A percentile compares a stretch with the other conserved stretches of the same genome.
Evolutionary conservation across 2,329 filamentous ascomycete genomes (phyloP).

Genomic region (Keithomyces neogunnii): DNA sequence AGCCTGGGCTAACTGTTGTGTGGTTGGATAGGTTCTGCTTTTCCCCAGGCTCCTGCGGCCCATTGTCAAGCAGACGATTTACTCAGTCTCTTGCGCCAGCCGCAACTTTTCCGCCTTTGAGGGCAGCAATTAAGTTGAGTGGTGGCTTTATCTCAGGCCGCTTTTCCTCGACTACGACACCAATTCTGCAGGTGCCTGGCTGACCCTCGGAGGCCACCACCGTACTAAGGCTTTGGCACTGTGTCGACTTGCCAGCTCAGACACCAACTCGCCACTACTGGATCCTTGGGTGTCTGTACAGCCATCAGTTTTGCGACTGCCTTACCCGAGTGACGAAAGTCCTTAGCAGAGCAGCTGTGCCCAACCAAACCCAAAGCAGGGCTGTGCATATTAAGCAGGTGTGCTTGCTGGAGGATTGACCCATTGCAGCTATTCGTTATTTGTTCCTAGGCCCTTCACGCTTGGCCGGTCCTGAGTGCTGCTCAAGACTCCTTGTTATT

Average conservation of each 20-base stretch:
- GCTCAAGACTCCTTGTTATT: slow-evolving; percentile 10
- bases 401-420: slow-evolving; percentile 17
- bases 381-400: slow-evolving; percentile 23
- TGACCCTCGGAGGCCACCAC: slow-evolving; percentile 38
- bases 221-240: slow-evolving; percentile 19
- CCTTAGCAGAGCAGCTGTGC: slow-evolving; percentile 30
- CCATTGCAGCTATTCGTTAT: slow-evolving; percentile 16
- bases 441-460: slow-evolving; percentile 7
- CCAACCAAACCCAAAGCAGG: slow-evolving; percentile 35
- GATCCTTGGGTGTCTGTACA: slow-evolving; percentile 44
- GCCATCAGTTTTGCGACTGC: slow-evolving; percentile 33
- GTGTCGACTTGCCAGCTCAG: slow-evolving; percentile 48
- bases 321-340: slow-evolving; percentile 30
- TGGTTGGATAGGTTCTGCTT: background rate
- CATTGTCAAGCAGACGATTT: background rate
- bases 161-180: slow-evolving; percentile 24
- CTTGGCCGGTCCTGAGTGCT: slow-evolving; percentile 7
- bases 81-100: background rate
- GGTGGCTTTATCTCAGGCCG: background rate
- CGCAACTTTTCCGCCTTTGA: background rate
- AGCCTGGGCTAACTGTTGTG: background rate
- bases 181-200: slow-evolving; percentile 51
- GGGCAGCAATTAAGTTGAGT: background rate
- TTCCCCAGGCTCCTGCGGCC: background rate
- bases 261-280: slow-evolving; percentile 45